Percentiles rank a stretch among this genome's conserved stretches.
Conservation (phyloP, 208 protist species). For the Kentomonas sorsogonicus region DNA sequence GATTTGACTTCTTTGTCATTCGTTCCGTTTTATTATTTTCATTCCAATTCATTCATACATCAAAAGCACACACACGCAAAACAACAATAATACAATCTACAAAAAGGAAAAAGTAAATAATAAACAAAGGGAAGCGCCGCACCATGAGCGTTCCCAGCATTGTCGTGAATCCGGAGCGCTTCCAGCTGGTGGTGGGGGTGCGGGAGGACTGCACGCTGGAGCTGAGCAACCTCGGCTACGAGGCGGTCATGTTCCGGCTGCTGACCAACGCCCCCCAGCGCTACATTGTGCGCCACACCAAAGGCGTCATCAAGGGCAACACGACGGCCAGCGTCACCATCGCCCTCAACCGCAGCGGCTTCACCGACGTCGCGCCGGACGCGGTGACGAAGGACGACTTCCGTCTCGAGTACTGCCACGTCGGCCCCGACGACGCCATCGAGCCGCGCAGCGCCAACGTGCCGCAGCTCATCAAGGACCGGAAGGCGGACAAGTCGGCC, state of each 20-base stretch:
- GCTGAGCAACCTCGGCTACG: slow-evolving; percentile 73
- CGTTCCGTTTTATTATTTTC: slow-evolving; percentile 21
- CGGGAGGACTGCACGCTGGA: slow-evolving; percentile 68
- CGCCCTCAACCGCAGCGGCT: slow-evolving; percentile 42
- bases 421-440: slow-evolving; percentile 51
- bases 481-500: slow-evolving; percentile 35
- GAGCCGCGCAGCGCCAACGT: slow-evolving; percentile 58
- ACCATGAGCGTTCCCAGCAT: slow-evolving; percentile 27
- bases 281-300: slow-evolving; percentile 73
- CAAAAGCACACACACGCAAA: too few relatives aligned
- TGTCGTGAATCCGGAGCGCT: slow-evolving; percentile 45
- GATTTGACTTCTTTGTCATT: slow-evolving; percentile 15
- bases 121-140: slow-evolving; percentile 12
- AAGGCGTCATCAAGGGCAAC: slow-evolving; percentile 69
- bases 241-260: slow-evolving; percentile 65
- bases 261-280: slow-evolving; percentile 60
- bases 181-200: slow-evolving; percentile 41
- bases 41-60: slow-evolving; percentile 8
- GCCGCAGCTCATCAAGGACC: slow-evolving; percentile 54
- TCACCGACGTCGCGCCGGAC: slow-evolving; percentile 12
- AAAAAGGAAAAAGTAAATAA: slow-evolving; percentile 18
- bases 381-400: slow-evolving; percentile 66
- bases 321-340: slow-evolving; percentile 48
- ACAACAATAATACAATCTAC: neutral
- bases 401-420: slow-evolving; percentile 59